Evolutionary conservation across 805 yeast genomes (phyloP).

Genomic region (Limtongozyma cylindracea): DNA sequence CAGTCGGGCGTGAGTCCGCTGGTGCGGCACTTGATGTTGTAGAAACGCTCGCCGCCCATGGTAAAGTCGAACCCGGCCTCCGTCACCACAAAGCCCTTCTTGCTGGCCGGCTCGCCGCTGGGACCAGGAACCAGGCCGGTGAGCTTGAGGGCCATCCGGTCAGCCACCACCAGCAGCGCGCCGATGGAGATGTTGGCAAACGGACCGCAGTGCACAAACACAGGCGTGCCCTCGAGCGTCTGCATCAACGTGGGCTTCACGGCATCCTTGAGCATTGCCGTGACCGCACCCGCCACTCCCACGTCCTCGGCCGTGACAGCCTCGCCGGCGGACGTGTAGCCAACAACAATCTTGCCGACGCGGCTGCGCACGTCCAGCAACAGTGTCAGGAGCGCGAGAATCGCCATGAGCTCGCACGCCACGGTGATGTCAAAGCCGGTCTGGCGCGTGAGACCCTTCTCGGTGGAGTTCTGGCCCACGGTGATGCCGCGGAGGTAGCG

Average conservation of each 20-base stretch:
- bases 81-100: conserved; percentile 57
- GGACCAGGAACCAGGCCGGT: conserved; percentile 32
- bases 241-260: conserved; percentile 74
- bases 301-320: conserved; percentile 68
- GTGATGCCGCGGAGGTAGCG: conserved; percentile 59
- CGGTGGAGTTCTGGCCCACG: conserved; percentile 63
- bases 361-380: conserved; percentile 49
- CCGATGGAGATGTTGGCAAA: conserved; percentile 76
- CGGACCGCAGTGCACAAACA: conserved; percentile 73
- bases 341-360: conserved; percentile 56
- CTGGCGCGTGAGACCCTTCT: conserved; percentile 42
- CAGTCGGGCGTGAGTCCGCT: conserved; percentile 61
- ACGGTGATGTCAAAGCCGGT: conserved; percentile 73
- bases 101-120: conserved; percentile 16
- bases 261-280: conserved; percentile 62
- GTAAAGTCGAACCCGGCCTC: conserved; percentile 84
- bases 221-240: conserved; percentile 75
- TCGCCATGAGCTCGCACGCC: conserved; percentile 75
- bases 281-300: conserved; percentile 70
- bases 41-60: conserved; percentile 79
- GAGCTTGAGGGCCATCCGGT: conserved; percentile 55
- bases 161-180: conserved; percentile 66
- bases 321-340: conserved; percentile 36
- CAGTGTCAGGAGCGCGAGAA: conserved; percentile 47
- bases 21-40: conserved; percentile 61